Base-by-base conservation (phyloP, 495 filamentous ascomycete species). In the Xylaria flabelliformis region DNA sequence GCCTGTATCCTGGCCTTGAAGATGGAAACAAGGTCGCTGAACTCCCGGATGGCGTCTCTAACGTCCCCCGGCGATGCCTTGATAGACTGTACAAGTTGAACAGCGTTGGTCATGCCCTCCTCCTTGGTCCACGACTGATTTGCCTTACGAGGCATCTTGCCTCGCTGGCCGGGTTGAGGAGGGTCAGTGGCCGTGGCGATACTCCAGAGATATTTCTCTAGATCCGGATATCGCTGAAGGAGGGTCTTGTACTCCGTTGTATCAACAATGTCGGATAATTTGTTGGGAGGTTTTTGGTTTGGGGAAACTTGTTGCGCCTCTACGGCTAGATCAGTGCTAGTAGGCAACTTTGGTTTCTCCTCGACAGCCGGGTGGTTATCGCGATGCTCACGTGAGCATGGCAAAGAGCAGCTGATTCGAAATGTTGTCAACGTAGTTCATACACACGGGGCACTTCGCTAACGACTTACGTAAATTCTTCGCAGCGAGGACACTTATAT, bases 321-420 rank as follows among this genome's bases (percentile, higher is more conserved):
- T 29, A 44, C 41, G n/a, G 5, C 67, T 15, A 41, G 50, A 70
- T 3, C 34, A 64, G 32, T 62, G 46, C 19, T 13, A 15, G 29
- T 34, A 7, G n/a, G 29, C 13, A 26, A 21, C 39, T 42, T 64
- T 59, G 61, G n/a, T 24, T 68, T 64, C 56, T 62, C 41, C 12
- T 74, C 59, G 2, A 76, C 51, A 56, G 64, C 42, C 1, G 76
- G 77, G 61, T 79, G 77, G 59, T 72, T 78, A 7, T 76, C 76
- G 26, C 88, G 91, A 82, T 94, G 92, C 36, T 84, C 79, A 73
- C 87, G 88, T 69, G 87, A 91, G 80, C 92, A 94, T 32, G 85
- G 81, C 58, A 92, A 84, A 1, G 91, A 93, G 75, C 92, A 94
- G 76, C 92, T 94, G 56, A 32, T 26, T n/a, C 53, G 39, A 42